Evolutionary conservation across 805 yeast species (phyloP), one percentile per base, ranked within the genome.

Genomic region (Yamadazyma nakazawae): DNA sequence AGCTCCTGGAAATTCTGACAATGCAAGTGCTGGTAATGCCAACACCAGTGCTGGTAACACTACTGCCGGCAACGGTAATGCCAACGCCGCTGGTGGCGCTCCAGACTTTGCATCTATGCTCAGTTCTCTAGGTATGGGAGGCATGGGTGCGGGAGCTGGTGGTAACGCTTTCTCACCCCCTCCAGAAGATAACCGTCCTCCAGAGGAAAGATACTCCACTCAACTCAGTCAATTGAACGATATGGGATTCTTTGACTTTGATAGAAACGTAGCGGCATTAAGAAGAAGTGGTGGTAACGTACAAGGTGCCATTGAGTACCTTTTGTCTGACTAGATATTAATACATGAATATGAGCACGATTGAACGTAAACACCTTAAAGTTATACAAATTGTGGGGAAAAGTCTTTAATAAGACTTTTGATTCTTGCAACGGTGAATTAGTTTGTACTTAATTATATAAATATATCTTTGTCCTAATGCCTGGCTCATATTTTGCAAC

Each of bases 231-330:
- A 71, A 54, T 67, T 72, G 57, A 72, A 72, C 55, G 77, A 72
- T 51, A 72, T 72, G 77, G 77, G 77, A n/a, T 92, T 92, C 70
- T 81, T 80, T 55, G 97, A 92, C 55, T 92, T 92, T 62, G 98
- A 92, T 55, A 78, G 88, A 55, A 94, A 94, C 61, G 90, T 94
- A 19, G 83, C 82, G 25, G 98, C 98, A 1, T 76, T 94, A 58
- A 82, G 97, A 71, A 82, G 98, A 68, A 82, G 92, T 46, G 99
- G 99, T 30, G 99, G 99, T 8, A 88, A 91, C 52, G 97, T 92
- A 21, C 97, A 92, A 69, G 97, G 97, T 39, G 99, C 99, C 10
- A 75, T 92, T 43, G 97, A 92, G 66, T 87, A 88, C 45, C 46
- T 52, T 19, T 50, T 52, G 18, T 38, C 47, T n/a, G 54, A 38